Evolutionary conservation across 805 yeast species (phyloP).

Genomic region (Grigorovia humatica): DNA sequence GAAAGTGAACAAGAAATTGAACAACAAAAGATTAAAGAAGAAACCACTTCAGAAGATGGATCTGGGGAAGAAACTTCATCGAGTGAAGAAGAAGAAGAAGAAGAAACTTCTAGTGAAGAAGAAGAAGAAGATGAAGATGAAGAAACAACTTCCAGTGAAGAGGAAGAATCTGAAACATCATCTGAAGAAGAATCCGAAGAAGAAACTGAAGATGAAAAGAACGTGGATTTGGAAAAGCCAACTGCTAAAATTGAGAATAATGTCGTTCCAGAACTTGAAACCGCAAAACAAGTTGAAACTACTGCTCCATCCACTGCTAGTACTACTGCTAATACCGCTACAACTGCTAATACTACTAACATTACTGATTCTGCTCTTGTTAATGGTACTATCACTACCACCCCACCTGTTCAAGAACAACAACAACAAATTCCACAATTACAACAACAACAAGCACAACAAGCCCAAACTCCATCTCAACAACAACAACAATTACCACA

Average conservation of each 20-base stretch:
- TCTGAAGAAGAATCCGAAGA: background rate
- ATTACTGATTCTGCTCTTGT: constrained; percentile 10
- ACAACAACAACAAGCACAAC: constrained; percentile 6
- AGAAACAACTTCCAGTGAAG: constrained; percentile 2
- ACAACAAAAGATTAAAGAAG: constrained; percentile 3
- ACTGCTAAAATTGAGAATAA: constrained; percentile 4
- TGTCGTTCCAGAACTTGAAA: constrained; percentile 5
- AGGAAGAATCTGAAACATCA: constrained; percentile 3
- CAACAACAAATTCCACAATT: constrained; percentile 16
- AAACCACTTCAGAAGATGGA: constrained; percentile 3
- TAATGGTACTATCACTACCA: background rate
- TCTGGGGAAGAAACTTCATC: constrained; percentile 1
- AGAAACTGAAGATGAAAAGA: constrained; percentile 2
- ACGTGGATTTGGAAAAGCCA: background rate
- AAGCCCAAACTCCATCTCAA: constrained; percentile 17
- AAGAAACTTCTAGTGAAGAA: constrained; percentile 3
- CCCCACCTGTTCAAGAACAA: constrained; percentile 9
- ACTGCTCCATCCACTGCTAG: constrained; percentile 4
- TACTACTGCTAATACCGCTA: constrained; percentile 1
- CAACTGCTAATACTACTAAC: constrained; percentile 6
- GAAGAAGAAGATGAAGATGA: constrained; percentile 2
- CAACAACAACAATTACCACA: constrained; percentile 6
- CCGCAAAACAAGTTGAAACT: background rate
- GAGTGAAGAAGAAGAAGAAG: constrained; percentile 6
- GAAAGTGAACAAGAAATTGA: constrained; percentile 3